Base-by-base conservation (phyloP, 768 basidiomycete genomes). In the Lactifluus pinguis region DNA sequence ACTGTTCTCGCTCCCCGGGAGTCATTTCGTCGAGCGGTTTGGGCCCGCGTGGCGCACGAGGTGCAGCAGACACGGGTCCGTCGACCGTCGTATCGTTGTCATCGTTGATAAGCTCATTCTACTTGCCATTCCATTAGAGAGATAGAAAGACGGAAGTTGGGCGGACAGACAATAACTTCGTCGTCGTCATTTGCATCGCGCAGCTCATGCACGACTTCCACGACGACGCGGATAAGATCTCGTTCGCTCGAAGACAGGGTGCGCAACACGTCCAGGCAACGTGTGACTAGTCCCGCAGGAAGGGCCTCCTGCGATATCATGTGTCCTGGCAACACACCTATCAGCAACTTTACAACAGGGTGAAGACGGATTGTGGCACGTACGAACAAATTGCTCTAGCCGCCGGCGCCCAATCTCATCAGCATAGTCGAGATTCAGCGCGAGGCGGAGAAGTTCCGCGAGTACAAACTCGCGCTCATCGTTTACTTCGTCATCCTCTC, bases 331-430 rank as follows among this genome's bases (percentile, higher is more conserved):
- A 21, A 59, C 38, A 50, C 39, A 50, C 5, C 50, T 42, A 15
- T 66, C 39, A 51, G 30, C 60, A 49, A 25, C 41, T 48, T 11
- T 57, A 51, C 30, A 7, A 25, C 38, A 21, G 21, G 15, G 19
- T 30, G 29, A n/a, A 17, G 30, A 47, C 17, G 4, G 8, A 48
- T 34, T 45, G 9, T 11, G 5, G 10, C 17, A 83, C 89, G 72
- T 63, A 88, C 92, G 84, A 66, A 95, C 83, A 36, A 95, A 83
- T 53, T 82, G 78, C 68, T 89, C 89, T 86, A 94, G 93, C 73
- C 88, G 89, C 60, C 92, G 75, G 61, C 92, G 75, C 4, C 95
- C 95, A 61, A 88, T 89, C 72, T 97, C 93, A 73, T 98, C 95
- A 0, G 85, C 82, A 67, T 95, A 98, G 71, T 98, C 95, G 30